phyloP scores from a whole-genome alignment of 1,139 yeast species.

The Sugiyamaella paludigena region DNA sequence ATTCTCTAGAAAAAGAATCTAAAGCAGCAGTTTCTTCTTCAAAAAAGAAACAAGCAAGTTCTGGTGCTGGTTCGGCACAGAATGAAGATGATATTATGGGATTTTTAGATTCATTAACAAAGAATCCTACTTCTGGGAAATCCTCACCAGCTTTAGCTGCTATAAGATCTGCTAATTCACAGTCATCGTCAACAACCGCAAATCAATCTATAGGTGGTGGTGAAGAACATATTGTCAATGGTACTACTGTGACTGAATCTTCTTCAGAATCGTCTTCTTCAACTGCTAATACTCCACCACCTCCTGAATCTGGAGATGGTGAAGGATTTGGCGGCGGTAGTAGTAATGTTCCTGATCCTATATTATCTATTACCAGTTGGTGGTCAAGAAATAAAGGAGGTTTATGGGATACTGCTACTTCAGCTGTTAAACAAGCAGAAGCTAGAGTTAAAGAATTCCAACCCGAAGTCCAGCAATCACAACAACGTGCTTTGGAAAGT shows the following conservation, averaged over 20 bases:
- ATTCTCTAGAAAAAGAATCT: conserved; percentile 72
- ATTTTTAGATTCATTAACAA: conserved; percentile 72
- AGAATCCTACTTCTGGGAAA: conserved; percentile 28
- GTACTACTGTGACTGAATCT: background rate
- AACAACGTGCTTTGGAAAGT: conserved; percentile 29
- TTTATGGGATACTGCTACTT: conserved; percentile 60
- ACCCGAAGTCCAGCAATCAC: conserved; percentile 27
- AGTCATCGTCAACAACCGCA: background rate
- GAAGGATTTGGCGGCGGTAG: conserved; percentile 1
- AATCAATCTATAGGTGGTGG: background rate
- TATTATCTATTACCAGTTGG: conserved; percentile 47
- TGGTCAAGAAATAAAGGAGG: conserved; percentile 44
- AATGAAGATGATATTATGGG: conserved; percentile 72
- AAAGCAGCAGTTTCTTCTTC: conserved; percentile 29
- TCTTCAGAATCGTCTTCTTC: background rate
- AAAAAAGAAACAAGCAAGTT: conserved; percentile 18
- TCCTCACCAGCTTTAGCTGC: conserved; percentile 23
- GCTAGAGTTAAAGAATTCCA: conserved; percentile 41
- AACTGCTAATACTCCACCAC: background rate
- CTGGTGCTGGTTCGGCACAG: background rate
- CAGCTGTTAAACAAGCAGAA: conserved; percentile 59
- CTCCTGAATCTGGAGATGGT: conserved; percentile 1
- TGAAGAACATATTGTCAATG: background rate
- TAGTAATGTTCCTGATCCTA: conserved; percentile 17
- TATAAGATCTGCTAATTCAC: background rate